Evolutionary conservation across 116 monocot species (phyloP).

Genomic region (Cymodocea nodosa): DNA sequence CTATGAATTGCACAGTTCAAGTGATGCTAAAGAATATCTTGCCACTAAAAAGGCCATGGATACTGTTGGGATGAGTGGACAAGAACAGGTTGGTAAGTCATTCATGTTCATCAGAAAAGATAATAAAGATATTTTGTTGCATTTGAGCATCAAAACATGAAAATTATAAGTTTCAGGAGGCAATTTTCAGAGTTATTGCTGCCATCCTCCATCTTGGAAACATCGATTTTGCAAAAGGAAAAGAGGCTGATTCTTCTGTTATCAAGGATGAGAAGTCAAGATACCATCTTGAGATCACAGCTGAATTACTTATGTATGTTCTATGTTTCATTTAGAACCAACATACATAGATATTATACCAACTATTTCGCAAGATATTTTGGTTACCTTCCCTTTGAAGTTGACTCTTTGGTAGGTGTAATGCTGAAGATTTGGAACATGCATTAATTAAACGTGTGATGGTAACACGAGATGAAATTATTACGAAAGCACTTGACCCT

Average conservation of each 20-base stretch:
- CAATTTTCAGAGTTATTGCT: slow-evolving; percentile 83
- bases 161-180: slow-evolving; percentile 65
- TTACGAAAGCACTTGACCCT: slow-evolving; percentile 49
- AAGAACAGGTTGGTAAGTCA: slow-evolving; percentile 45
- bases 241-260: slow-evolving; percentile 64
- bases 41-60: slow-evolving; percentile 77
- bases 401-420: slow-evolving; percentile 26
- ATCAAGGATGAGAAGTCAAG: slow-evolving; percentile 71
- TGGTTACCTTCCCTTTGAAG: not conserved
- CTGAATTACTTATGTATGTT: slow-evolving; percentile 77
- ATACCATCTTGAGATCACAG: slow-evolving; percentile 62
- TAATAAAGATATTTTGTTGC: not conserved
- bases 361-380: too few relatives aligned
- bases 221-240: slow-evolving; percentile 69
- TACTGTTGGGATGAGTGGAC: slow-evolving; percentile 57
- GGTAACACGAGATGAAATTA: slow-evolving; percentile 51
- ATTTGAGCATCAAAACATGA: too few relatives aligned
- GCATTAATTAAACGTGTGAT: slow-evolving; percentile 40
- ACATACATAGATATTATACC: not conserved
- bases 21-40: slow-evolving; percentile 66
- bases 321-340: not conserved
- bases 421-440: slow-evolving; percentile 32
- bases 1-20: slow-evolving; percentile 39
- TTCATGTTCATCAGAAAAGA: not conserved
- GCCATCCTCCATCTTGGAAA: slow-evolving; percentile 91